phyloP scores from a whole-genome alignment of 495 filamentous ascomycete species.

The Hypoxylon intermedium region DNA sequence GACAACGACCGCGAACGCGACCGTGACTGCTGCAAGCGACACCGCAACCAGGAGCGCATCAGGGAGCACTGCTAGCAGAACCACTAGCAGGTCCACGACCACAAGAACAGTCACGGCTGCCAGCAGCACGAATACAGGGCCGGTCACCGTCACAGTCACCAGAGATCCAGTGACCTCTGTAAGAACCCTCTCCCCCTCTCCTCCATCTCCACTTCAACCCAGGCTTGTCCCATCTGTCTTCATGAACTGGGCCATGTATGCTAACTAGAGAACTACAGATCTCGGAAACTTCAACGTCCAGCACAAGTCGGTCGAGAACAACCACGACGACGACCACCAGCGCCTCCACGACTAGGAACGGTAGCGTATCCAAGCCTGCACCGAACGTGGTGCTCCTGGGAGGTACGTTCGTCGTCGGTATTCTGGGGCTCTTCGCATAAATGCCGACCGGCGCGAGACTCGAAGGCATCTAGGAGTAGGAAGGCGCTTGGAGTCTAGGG shows the following conservation, averaged over 20 bases:
- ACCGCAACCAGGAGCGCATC: background rate
- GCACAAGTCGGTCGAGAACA: constrained; percentile 11
- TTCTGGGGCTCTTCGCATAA: constrained; percentile 8
- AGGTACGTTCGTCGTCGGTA: background rate
- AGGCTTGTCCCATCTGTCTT: background rate
- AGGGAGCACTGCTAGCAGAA: too few relatives aligned
- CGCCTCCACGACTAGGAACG: background rate
- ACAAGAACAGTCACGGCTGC: background rate
- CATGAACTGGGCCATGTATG: background rate
- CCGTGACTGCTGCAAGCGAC: background rate
- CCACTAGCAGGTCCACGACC: too few relatives aligned
- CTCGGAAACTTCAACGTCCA: constrained; percentile 6
- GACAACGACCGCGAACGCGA: too few relatives aligned
- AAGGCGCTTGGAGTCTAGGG: background rate
- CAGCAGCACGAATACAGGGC: background rate
- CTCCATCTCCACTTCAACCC: background rate
- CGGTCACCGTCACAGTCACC: constrained; percentile 17
- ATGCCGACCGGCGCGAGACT: background rate
- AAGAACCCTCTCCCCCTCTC: background rate
- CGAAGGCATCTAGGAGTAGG: background rate
- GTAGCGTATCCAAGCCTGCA: background rate
- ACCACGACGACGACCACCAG: background rate
- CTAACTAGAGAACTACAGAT: constrained; percentile 9
- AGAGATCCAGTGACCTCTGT: constrained; percentile 9
- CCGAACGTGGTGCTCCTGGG: background rate